phyloP scores from a whole-genome alignment of 257 asterid species.

The Primulina tabacum region DNA sequence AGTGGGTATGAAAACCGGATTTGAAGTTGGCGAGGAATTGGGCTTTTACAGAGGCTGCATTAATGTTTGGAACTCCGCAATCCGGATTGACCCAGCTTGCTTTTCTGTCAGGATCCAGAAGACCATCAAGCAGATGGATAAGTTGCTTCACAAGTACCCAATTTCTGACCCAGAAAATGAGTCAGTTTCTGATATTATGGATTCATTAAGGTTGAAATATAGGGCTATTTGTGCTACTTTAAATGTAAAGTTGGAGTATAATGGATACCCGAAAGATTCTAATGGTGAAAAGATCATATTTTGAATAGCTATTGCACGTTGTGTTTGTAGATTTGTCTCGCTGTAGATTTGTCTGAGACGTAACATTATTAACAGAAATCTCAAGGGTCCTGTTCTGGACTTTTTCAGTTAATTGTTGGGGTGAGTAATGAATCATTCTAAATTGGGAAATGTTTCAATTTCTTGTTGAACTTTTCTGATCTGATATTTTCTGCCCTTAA shows the following conservation, averaged over 20 bases:
- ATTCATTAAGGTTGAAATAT: slow-evolving; percentile 53
- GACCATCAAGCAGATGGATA: slow-evolving; percentile 54
- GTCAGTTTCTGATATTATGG: slow-evolving; percentile 42
- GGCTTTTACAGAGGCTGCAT: slow-evolving; percentile 65
- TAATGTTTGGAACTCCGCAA: slow-evolving; percentile 50
- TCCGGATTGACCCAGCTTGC: slow-evolving; percentile 43
- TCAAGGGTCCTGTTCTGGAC: not conserved
- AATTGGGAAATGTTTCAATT: not conserved
- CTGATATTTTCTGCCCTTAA: not conserved
- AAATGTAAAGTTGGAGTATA: slow-evolving; percentile 49
- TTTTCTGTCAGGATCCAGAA: slow-evolving; percentile 40
- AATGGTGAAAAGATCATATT: slow-evolving; percentile 35
- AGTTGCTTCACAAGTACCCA: slow-evolving; percentile 45
- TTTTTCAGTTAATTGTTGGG: not conserved
- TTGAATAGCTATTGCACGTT: slow-evolving; percentile 19
- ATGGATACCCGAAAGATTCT: slow-evolving; percentile 39
- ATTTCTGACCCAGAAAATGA: slow-evolving; percentile 56
- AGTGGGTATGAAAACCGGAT: slow-evolving; percentile 62
- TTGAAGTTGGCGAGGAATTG: slow-evolving; percentile 57
- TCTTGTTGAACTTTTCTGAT: not conserved
- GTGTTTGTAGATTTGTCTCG: too few species aligned
- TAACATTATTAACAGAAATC: not conserved
- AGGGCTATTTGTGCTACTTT: slow-evolving; percentile 52
- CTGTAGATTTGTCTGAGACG: not conserved
- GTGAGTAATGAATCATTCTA: not conserved